Evolutionary conservation across 257 asterid species (phyloP).

Genomic region (Primulina huaijiensis): DNA sequence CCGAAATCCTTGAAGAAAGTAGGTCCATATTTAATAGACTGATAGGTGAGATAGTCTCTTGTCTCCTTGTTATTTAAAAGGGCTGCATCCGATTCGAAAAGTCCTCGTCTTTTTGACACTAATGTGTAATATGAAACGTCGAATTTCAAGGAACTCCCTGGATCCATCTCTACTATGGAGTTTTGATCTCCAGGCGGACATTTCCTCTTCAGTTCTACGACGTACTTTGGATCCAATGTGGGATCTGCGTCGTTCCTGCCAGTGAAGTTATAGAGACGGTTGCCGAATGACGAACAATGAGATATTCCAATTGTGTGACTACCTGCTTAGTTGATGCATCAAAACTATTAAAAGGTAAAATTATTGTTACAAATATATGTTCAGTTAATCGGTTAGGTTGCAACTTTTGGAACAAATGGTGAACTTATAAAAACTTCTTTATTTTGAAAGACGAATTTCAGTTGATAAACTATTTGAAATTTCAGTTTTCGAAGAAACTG

Average conservation of each 20-base stretch:
- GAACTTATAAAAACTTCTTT: no score
- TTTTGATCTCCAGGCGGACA: slow-evolving; percentile 31
- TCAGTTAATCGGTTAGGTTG: no score
- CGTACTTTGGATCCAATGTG: slow-evolving; percentile 32
- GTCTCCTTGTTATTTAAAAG: slow-evolving; percentile 36
- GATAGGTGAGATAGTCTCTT: slow-evolving; percentile 30
- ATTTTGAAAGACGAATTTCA: no score
- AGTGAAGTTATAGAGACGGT: slow-evolving; percentile 41
- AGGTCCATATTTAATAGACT: slow-evolving; percentile 24
- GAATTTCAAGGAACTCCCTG: slow-evolving; percentile 40
- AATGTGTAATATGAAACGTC: slow-evolving; percentile 30
- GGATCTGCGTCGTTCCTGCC: slow-evolving; percentile 36
- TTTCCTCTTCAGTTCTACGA: slow-evolving; percentile 23
- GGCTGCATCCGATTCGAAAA: slow-evolving; percentile 44
- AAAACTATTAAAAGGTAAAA: background rate
- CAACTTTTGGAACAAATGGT: no score
- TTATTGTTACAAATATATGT: background rate
- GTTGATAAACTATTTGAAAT: no score
- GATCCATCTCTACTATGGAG: slow-evolving; percentile 44
- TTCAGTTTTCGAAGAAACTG: background rate
- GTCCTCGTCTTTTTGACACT: slow-evolving; percentile 40
- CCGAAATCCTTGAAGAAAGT: slow-evolving; percentile 46
- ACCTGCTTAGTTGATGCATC: slow-evolving; percentile 18
- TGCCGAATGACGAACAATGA: slow-evolving; percentile 41
- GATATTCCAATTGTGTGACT: slow-evolving; percentile 45